Base-by-base conservation (phyloP, 1,284 basidiomycete species). In the Ceratobasidium sp. region DNA sequence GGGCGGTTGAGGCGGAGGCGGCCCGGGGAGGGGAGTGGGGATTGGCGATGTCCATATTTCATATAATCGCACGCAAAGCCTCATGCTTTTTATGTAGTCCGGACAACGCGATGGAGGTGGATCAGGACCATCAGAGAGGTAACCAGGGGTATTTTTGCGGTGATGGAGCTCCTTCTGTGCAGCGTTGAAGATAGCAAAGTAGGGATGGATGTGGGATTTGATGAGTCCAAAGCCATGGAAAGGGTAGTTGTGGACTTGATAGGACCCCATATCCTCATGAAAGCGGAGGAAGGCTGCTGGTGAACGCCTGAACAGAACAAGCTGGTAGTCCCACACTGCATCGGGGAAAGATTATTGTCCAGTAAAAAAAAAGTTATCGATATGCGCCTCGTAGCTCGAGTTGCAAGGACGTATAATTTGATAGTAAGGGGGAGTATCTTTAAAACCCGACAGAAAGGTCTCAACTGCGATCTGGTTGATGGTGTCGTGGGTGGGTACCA, bases 341-440 rank as follows among this genome's bases (percentile, higher is more conserved):
- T 34, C 34, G 34, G 34, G 34, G 8, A 34, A 34, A 34, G 4
- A 8, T 8, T 34, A 34, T 34, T n/a, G 34, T 34, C 34, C 34
- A 34, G 34, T n/a, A n/a, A n/a, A n/a, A n/a, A n/a, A 8, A 34
- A 34, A 34, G 34, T 34, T 34, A 8, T 34, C 34, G 34, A 34
- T 34, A 8, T 34, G 34, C 34, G 46, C 13, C 4, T 49, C 2
- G 29, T 74, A 74, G 7, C 41, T 64, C 3, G 74, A 64, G 39
- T 76, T 59, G 19, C 19, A 49, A 4, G 75, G 65, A 29, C 58
- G 59, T 19, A 48, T 31, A 34, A 51, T 39, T 6, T 0, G 51
- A 16, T 16, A 53, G 27, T 74, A 34, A 3, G 19, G 19, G 29
- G 48, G 29, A 46, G 73, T 56, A 31, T 65, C 59, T 19, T 73